Percentiles rank a stretch among this genome's conserved stretches.
Conservation (phyloP, 768 basidiomycete genomes). For the Suillus subaureus region DNA sequence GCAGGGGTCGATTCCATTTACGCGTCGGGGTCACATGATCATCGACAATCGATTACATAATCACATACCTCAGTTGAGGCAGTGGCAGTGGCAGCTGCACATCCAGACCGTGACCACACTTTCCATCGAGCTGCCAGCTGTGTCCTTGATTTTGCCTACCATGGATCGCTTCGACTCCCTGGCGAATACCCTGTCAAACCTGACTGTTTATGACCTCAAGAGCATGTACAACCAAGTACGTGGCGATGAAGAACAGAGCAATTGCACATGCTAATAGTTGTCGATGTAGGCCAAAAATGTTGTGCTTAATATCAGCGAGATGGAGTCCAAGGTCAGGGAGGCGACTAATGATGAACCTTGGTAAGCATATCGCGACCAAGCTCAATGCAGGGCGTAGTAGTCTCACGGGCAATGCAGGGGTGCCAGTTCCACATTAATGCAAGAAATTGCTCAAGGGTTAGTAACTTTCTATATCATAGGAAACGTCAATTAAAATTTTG, state of each 20-base stretch:
- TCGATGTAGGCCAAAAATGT: conserved; percentile 86
- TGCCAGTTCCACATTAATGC: conserved; percentile 96
- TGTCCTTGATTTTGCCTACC: conserved; percentile 26
- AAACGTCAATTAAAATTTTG: conserved; percentile 19
- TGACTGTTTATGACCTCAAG: conserved; percentile 93
- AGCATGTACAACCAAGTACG: conserved; percentile 89
- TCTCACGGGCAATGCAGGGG: conserved; percentile 62
- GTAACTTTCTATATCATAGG: conserved; percentile 27
- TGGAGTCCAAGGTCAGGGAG: conserved; percentile 95
- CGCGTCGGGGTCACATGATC: conserved; percentile 13
- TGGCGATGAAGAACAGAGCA: conserved; percentile 9
- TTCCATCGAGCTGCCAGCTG: background rate
- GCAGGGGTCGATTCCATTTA: conserved; percentile 23
- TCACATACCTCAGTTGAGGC: background rate
- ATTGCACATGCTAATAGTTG: conserved; percentile 12
- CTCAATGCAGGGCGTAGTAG: background rate
- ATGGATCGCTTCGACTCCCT: conserved; percentile 86
- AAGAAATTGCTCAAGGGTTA: conserved; percentile 96
- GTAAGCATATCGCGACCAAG: conserved; percentile 47
- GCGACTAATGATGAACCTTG: conserved; percentile 99
- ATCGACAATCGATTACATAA: conserved; percentile 12
- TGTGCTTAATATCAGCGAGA: conserved; percentile 94
- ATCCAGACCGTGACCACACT: background rate
- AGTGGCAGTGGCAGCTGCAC: background rate
- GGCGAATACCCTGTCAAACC: conserved; percentile 71